Conservation (phyloP, 192 early-diverging fungal species). For the Allomyces macrogynus region DNA sequence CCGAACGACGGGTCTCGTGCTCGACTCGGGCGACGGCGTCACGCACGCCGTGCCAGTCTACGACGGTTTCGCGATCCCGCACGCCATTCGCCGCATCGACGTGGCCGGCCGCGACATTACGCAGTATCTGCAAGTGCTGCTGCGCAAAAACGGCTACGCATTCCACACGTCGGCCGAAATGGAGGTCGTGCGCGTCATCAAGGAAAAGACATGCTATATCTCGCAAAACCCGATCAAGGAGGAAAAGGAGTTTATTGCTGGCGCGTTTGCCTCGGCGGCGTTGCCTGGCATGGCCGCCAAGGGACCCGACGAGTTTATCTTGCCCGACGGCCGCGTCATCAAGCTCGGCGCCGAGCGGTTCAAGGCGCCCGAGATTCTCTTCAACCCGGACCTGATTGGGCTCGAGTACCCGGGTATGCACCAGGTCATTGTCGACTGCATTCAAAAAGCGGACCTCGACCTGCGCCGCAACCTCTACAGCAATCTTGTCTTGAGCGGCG, state of each 20-base stretch:
- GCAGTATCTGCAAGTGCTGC: conserved; percentile 70
- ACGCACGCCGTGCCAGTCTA: conserved; percentile 89
- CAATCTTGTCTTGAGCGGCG: conserved; percentile 90
- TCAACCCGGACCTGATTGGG: conserved; percentile 84
- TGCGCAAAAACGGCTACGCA: conserved; percentile 71
- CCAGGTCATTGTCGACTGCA: conserved; percentile 80
- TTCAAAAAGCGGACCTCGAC: conserved; percentile 86
- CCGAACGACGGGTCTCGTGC: conserved; percentile 86
- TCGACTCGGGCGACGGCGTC: conserved; percentile 92
- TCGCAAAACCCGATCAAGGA: conserved; percentile 73
- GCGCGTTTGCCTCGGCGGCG: background rate
- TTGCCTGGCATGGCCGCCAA: background rate
- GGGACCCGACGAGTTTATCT: conserved; percentile 40
- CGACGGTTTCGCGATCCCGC: conserved; percentile 87
- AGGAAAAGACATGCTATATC: conserved; percentile 90
- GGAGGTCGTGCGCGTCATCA: conserved; percentile 85
- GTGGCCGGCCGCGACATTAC: conserved; percentile 89
- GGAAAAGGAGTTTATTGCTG: conserved; percentile 59
- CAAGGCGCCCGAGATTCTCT: conserved; percentile 87
- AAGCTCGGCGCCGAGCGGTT: conserved; percentile 85
- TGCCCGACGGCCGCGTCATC: conserved; percentile 66
- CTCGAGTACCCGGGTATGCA: conserved; percentile 83
- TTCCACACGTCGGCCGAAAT: conserved; percentile 85
- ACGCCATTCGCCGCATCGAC: conserved; percentile 83
- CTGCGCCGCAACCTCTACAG: conserved; percentile 68